Evolutionary conservation across 2,329 filamentous ascomycete species (phyloP), one percentile per base, ranked within the genome.

Genomic region (Pseudogymnoascus sp.): DNA sequence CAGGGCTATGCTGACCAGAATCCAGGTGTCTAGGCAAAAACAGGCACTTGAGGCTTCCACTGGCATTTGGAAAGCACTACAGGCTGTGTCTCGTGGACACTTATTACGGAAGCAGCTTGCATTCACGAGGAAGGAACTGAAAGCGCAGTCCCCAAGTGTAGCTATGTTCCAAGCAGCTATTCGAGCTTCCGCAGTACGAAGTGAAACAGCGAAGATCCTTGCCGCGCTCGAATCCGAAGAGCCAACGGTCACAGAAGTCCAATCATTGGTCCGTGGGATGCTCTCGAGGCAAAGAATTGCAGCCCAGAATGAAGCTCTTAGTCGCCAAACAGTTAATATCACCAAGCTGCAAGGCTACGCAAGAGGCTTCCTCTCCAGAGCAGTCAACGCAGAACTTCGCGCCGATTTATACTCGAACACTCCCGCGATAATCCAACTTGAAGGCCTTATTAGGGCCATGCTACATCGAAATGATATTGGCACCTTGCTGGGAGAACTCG

Each of bases 361-460:
- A 26, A 83, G 90, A 66, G 90, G 88, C n/a, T 84, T 79, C 68
- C 73, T 88, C 14, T 82, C 82, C 68, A 84, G 91, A 63, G 79
- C 86, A 65, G 75, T 83, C 53, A 83, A 89, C 37, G 76, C 78
- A 59, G 78, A 81, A 2, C 80, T 93, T 50, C 81, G 96, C 12
- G 84, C 87, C 14, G 82, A 89, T 43, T 83, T 98, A 26, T 79
- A 86, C 61, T 84, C 86, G 1, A 84, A 90, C 68, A 85, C 88
- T 38, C 79, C 85, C 0, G 83, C 87, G 65, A 84, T 93, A 40
- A 77, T 85, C 24, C 78, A 86, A 33, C 79, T 97, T 2, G 95
- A 99, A 75, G 86, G 86, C 28, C 78, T 93, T 6, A 82, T 86
- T 33, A 85, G 93, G 64, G 93, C 91, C 1, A 90, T 96, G 82